Percentiles rank a stretch among this genome's conserved stretches.
Evolutionary conservation across 495 filamentous ascomycete species (phyloP).

Genomic region (Penicillium coffeae): DNA sequence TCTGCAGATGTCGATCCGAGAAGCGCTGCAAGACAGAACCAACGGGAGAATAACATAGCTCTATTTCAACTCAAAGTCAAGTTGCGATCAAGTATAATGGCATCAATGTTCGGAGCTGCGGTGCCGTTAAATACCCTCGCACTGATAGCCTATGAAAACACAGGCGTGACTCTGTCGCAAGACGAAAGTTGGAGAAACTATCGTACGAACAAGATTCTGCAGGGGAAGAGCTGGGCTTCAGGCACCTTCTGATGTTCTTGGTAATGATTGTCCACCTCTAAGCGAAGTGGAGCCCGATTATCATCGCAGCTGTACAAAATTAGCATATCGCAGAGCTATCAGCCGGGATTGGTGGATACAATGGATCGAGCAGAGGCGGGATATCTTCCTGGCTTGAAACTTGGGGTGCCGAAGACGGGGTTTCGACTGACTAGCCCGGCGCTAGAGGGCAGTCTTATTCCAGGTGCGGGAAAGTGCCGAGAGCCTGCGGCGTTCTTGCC

Average conservation of each 20-base stretch:
- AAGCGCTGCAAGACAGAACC: conserved; percentile 4
- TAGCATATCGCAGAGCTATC: no score
- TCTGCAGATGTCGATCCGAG: conserved; percentile 11
- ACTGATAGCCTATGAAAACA: no score
- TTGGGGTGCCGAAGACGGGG: no score
- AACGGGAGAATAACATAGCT: conserved; percentile 7
- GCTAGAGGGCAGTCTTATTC: conserved; percentile 9
- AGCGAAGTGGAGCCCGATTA: conserved; percentile 10
- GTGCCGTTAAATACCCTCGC: not conserved
- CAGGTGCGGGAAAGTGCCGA: conserved; percentile 2
- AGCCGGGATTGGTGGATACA: conserved; percentile 5
- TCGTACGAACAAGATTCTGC: not conserved
- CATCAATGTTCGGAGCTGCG: not conserved
- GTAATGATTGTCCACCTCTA: conserved; percentile 16
- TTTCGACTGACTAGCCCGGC: conserved; percentile 9
- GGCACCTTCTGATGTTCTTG: conserved; percentile 12
- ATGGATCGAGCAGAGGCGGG: conserved; percentile 2
- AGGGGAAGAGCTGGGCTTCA: not conserved
- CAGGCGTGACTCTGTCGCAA: not conserved
- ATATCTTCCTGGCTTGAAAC: not conserved
- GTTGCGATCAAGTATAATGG: not conserved
- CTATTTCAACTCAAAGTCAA: not conserved
- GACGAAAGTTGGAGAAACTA: not conserved
- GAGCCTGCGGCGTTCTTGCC: conserved; percentile 7
- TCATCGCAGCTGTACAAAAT: not conserved